Evolutionary conservation across 2,329 filamentous ascomycete species (phyloP).

Genomic region (Apiospora marii): DNA sequence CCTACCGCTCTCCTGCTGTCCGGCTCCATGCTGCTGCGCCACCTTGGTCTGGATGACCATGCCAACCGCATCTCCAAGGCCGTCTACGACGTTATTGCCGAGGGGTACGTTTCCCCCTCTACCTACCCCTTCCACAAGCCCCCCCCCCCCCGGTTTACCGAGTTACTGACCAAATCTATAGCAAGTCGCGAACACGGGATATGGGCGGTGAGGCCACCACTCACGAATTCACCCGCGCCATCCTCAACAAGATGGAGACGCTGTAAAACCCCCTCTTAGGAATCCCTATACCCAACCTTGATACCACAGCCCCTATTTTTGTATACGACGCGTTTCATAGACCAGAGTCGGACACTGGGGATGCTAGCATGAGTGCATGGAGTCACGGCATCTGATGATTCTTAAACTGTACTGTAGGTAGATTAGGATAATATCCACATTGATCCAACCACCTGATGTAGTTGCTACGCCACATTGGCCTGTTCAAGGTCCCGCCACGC

Average conservation of each 20-base stretch:
- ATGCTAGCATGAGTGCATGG: conserved; percentile 41
- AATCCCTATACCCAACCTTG: conserved; percentile 32
- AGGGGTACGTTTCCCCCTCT: conserved; percentile 76
- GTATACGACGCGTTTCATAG: conserved; percentile 36
- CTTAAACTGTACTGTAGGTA: conserved; percentile 42
- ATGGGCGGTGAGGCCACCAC: conserved; percentile 94
- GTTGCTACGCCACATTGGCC: background rate
- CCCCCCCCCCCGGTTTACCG: background rate
- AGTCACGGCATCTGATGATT: conserved; percentile 40
- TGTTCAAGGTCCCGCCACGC: background rate
- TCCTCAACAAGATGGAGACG: conserved; percentile 94
- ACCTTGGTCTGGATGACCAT: conserved; percentile 96
- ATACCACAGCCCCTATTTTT: conserved; percentile 35
- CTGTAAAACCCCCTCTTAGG: conserved; percentile 54
- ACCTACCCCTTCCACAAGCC: background rate
- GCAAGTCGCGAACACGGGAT: conserved; percentile 88
- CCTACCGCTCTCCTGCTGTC: conserved; percentile 95
- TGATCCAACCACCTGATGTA: conserved; percentile 12
- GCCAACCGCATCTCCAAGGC: conserved; percentile 97
- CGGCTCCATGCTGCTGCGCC: conserved; percentile 95
- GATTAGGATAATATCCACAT: conserved; percentile 37
- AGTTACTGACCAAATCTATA: conserved; percentile 56
- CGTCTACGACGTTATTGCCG: conserved; percentile 79
- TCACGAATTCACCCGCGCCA: conserved; percentile 92
- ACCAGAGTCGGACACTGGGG: conserved; percentile 35